Conservation (phyloP, 352 stramenopile genomes). For the Hyaloperonospora brassicae region DNA sequence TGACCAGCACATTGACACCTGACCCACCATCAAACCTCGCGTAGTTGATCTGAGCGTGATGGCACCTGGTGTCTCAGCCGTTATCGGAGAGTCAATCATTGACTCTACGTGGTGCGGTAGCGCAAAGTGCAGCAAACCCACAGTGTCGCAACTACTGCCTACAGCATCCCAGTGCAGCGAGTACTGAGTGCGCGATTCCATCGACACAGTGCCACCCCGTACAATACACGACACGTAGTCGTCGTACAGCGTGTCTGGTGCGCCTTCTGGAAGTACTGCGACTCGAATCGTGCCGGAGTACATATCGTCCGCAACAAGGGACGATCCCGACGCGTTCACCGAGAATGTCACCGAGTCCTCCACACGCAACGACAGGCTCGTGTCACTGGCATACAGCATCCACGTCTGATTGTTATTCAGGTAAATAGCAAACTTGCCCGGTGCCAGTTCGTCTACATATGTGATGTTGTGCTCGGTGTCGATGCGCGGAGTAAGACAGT, state of each 20-base stretch:
- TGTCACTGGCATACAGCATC: constrained; percentile 57
- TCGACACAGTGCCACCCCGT: constrained; percentile 35
- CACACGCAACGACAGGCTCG: constrained; percentile 32
- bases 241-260: constrained; percentile 41
- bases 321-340: constrained; percentile 29
- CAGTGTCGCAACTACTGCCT: constrained; percentile 33
- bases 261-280: constrained; percentile 39
- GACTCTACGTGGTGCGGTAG: constrained; percentile 55
- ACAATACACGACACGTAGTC: constrained; percentile 51
- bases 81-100: constrained; percentile 16
- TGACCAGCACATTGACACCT: constrained; percentile 39
- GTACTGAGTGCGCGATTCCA: constrained; percentile 53
- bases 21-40: constrained; percentile 43
- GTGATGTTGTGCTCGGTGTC: constrained; percentile 44
- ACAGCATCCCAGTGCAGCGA: constrained; percentile 51
- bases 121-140: constrained; percentile 57
- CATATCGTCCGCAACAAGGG: constrained; percentile 29
- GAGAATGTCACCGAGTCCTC: constrained; percentile 30
- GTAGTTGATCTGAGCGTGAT: constrained; percentile 47
- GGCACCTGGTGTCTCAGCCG: constrained; percentile 16
- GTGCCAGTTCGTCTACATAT: constrained; percentile 25
- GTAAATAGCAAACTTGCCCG: constrained; percentile 50
- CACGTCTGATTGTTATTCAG: constrained; percentile 66
- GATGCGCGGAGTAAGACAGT: constrained; percentile 44
- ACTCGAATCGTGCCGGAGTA: constrained; percentile 53